These are phyloP conservation scores for Alternaria atra DNA, from an alignment of 2,329 filamentous ascomycete genomes.

Conservation along the genomic window DNA sequence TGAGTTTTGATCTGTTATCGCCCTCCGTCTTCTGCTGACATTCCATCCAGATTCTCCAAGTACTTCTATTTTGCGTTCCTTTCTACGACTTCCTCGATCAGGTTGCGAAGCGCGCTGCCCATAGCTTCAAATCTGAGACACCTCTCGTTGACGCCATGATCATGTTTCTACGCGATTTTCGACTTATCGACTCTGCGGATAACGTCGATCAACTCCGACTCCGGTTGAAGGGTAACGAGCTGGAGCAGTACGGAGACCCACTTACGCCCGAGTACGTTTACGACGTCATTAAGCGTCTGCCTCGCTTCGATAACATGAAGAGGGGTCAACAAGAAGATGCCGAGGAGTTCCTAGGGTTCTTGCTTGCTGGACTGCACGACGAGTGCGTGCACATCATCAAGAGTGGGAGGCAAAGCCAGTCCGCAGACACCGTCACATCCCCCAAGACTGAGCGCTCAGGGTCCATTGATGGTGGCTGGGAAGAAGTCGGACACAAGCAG, in stretches of 20 bases:
- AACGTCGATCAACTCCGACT: conserved; percentile 77
- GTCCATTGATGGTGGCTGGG: conserved; percentile 75
- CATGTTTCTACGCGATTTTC: conserved; percentile 94
- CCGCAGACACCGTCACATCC: conserved; percentile 47
- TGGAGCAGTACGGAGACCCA: conserved; percentile 89
- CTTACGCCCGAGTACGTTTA: conserved; percentile 97
- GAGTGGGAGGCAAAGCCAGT: conserved; percentile 51
- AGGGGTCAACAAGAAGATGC: conserved; percentile 97
- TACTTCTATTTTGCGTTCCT: conserved; percentile 89
- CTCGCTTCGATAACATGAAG: conserved; percentile 92
- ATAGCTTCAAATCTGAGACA: conserved; percentile 95
- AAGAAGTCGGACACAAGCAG: conserved; percentile 93
- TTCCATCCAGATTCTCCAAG: conserved; percentile 80
- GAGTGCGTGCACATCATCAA: conserved; percentile 85
- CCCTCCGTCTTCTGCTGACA: conserved; percentile 41
- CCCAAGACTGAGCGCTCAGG: conserved; percentile 56
- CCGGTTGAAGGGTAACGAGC: conserved; percentile 79
- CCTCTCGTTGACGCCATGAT: conserved; percentile 96
- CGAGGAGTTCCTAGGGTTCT: conserved; percentile 93
- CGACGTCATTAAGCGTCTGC: conserved; percentile 84
- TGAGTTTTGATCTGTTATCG: conserved; percentile 59
- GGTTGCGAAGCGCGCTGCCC: conserved; percentile 80
- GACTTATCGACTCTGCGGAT: conserved; percentile 79
- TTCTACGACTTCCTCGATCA: conserved; percentile 95
- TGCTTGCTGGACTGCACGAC: conserved; percentile 91